Conservation (phyloP, 352 stramenopile genomes). For the Globisporangium splendens region DNA sequence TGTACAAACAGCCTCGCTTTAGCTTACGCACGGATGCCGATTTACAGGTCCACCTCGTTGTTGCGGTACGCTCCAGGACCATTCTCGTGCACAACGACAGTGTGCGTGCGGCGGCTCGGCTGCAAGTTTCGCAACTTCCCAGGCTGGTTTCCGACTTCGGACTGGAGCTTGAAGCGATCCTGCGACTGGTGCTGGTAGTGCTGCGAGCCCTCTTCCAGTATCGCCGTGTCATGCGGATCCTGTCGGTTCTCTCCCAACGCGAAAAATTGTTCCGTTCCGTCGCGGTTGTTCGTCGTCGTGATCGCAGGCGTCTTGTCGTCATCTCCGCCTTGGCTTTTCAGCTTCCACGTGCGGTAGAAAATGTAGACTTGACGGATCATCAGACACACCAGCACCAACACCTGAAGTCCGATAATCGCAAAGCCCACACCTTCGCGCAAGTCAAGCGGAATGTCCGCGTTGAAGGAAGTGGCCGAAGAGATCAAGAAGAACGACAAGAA, state of each 20-base stretch:
- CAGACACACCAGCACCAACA: constrained; percentile 74
- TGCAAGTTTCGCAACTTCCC: constrained; percentile 17
- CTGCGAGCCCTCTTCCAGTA: constrained; percentile 33
- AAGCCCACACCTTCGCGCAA: constrained; percentile 74
- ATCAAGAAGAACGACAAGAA: constrained; percentile 82
- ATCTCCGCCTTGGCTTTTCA: constrained; percentile 42
- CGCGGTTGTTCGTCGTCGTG: constrained; percentile 45
- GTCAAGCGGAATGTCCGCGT: constrained; percentile 62
- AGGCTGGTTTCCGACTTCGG: constrained; percentile 6
- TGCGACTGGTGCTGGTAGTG: constrained; percentile 9
- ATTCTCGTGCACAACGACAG: constrained; percentile 23
- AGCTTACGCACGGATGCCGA: not conserved
- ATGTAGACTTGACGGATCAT: constrained; percentile 86
- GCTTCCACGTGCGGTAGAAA: constrained; percentile 85
- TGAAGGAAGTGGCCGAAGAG: constrained; percentile 64
- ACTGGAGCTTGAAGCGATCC: not conserved
- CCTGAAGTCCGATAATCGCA: constrained; percentile 77
- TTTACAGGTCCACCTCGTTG: constrained; percentile 44
- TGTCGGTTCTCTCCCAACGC: constrained; percentile 31
- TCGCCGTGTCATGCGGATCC: constrained; percentile 22
- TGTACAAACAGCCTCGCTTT: not conserved
- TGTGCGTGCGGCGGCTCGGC: constrained; percentile 19
- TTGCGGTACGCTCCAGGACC: constrained; percentile 20
- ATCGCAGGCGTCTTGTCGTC: constrained; percentile 57
- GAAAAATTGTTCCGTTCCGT: constrained; percentile 48